Percentiles rank a stretch among this genome's conserved stretches.
Conservation (phyloP, 257 asterid genomes). For the Solanum neorickii region DNA sequence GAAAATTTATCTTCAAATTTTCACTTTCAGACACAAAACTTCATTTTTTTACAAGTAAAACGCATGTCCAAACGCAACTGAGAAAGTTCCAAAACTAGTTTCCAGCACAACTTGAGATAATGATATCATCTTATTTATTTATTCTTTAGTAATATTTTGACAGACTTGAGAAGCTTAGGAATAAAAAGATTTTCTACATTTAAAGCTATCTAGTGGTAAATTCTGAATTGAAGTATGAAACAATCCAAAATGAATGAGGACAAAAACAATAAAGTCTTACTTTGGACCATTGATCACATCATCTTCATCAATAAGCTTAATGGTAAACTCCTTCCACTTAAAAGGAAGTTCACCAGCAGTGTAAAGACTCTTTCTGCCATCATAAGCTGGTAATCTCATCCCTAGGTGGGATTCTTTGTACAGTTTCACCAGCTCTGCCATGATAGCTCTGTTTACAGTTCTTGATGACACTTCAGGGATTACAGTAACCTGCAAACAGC, state of each 20-base stretch:
- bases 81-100: not conserved
- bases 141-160: not conserved
- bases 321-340: slow-evolving; percentile 70
- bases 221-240: not conserved
- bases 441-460: slow-evolving; percentile 69
- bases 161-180: not conserved
- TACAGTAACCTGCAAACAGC: slow-evolving; percentile 59
- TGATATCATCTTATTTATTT: not conserved
- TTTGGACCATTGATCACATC: slow-evolving; percentile 70
- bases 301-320: slow-evolving; percentile 80
- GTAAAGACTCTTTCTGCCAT: slow-evolving; percentile 86
- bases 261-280: slow-evolving; percentile 22
- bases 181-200: not conserved
- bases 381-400: slow-evolving; percentile 90
- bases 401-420: slow-evolving; percentile 86
- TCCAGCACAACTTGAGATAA: not conserved
- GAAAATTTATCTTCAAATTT: not conserved
- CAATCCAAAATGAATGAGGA: not conserved
- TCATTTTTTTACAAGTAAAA: not conserved
- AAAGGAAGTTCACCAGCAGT: slow-evolving; percentile 99
- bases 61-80: not conserved
- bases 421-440: slow-evolving; percentile 75
- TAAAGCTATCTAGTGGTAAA: not conserved
- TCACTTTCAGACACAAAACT: not conserved
- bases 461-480: slow-evolving; percentile 90